Evolutionary conservation across 106 monocot genomes (phyloP).

Genomic region (Triglochin maritima): DNA sequence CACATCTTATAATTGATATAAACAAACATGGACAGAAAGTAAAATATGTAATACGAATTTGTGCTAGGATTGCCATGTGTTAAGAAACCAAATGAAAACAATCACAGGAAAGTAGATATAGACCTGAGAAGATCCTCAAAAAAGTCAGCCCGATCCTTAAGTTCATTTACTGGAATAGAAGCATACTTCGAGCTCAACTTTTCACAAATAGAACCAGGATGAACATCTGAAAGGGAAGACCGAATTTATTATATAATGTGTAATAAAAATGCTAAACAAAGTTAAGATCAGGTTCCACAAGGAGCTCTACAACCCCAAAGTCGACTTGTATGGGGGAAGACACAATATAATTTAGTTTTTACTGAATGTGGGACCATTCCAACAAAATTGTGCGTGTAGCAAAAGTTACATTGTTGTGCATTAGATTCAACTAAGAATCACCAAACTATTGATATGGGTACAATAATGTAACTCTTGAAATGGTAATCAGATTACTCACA

Average conservation of each 20-base stretch:
- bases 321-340: neutral
- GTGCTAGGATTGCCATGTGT: neutral
- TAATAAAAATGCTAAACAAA: neutral
- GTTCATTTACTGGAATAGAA: constrained; percentile 40
- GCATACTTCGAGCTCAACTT: constrained; percentile 84
- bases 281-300: neutral
- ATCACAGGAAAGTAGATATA: constrained; percentile 55
- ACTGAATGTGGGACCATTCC: too few species aligned
- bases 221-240: constrained; percentile 52
- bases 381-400: too few species aligned
- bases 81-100: neutral
- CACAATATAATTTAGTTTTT: neutral
- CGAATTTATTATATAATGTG: neutral
- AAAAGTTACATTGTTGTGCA: too few species aligned
- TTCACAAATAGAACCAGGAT: constrained; percentile 70
- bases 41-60: neutral
- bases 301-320: neutral
- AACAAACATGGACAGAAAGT: neutral
- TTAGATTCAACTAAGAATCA: too few species aligned
- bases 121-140: constrained; percentile 50
- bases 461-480: neutral
- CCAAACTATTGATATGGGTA: too few species aligned
- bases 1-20: neutral
- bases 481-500: constrained; percentile 43
- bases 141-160: constrained; percentile 48